Base-by-base conservation (phyloP, 2,329 filamentous ascomycete genomes). In the Fusarium miscanthi region DNA sequence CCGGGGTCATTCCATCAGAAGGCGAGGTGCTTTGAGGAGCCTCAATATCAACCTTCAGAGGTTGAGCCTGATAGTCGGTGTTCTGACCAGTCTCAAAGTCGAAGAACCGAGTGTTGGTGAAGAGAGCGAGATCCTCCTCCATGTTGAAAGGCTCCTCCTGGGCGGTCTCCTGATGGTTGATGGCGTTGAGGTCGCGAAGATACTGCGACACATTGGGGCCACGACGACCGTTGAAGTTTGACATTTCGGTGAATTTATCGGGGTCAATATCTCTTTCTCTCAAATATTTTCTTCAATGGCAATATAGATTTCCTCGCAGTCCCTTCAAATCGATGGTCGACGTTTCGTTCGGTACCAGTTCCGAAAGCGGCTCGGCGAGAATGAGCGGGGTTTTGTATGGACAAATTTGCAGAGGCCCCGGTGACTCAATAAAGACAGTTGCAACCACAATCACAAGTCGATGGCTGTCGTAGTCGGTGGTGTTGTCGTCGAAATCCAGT, bases 171-270 rank as follows among this genome's bases (percentile, higher is more conserved):
- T 91, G 86, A 59, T 92, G 88, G 76, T 90, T 89, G 69, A 92
- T 85, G 69, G 90, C 89, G 85, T 97, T 97, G 78, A 98, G 87
- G 76, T 95, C 92, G 78, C 93, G 92, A 74, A 98, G 88, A 85
- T 96, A 97, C 79, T 94, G 92, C 79, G 94, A 94, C 83, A 97
- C 93, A 82, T 97, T 97, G 79, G 93, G 92, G 77, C 89, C 93
- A 80, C 92, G 91, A 70, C 94, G 92, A 79, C 91, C 92, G 82
- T 88, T 91, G 87, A 90, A 94, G 80, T 86, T 88, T 81, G 93
- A 90, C 92, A 94, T 94, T 65, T 63, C 75, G 70, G 40, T 37
- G 12, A 37, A 53, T 52, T 56, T 37, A 43, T 49, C 40, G 21
- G 61, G 25, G n/a, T 31, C 23, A 57, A 62, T 40, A 38, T 41